Evolutionary conservation across 2,329 filamentous ascomycete species (phyloP), one percentile per base, ranked within the genome.

Genomic region (Nemania sp.): DNA sequence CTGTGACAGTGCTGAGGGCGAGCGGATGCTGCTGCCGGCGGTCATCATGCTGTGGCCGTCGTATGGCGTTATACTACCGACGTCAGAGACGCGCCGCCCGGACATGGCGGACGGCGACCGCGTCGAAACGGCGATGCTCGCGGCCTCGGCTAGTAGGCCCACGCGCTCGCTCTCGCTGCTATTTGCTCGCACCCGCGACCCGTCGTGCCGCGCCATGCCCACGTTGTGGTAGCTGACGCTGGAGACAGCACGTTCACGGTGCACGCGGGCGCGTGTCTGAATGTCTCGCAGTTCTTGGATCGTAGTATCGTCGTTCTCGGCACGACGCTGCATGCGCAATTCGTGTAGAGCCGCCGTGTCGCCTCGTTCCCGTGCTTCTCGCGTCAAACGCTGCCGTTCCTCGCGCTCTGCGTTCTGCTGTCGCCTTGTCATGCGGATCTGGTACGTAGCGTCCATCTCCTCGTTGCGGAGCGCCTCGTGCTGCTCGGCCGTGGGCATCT

Each of bases 361-460:
- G 44, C 88, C 86, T 45, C 86, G 79, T 49, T 78, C 81, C 44
- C 89, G 82, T 9, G 92, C 92, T 60, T 91, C 89, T 24, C 83
- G 77, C 23, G 90, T 80, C 52, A 84, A 77, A 41, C 82, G 79
- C 46, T 90, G 80, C n/a, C 89, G 78, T 60, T 88, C 86, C 61
- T 95, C 90, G 5, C 91, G 85, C 58, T 94, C 91, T 4, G 84
- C 83, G 33, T 87, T 79, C 69, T 95, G 88, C 51, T 83, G 79
- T 46, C 92, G 83, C 49, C 94, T 83, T 15, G 90, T 85, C 11
- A 89, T 69, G 11, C 94, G 86, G 54, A 97, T 93, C 70, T 96
- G 91, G 70, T 96, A 97, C 34, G 97, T 73, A 0, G 89, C 84
- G 58, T 94, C 89, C 94, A 97, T 97, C 70, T 97, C 90, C 23